Evolutionary conservation across 2,329 filamentous ascomycete species (phyloP).

Genomic region (Onygena corvina): DNA sequence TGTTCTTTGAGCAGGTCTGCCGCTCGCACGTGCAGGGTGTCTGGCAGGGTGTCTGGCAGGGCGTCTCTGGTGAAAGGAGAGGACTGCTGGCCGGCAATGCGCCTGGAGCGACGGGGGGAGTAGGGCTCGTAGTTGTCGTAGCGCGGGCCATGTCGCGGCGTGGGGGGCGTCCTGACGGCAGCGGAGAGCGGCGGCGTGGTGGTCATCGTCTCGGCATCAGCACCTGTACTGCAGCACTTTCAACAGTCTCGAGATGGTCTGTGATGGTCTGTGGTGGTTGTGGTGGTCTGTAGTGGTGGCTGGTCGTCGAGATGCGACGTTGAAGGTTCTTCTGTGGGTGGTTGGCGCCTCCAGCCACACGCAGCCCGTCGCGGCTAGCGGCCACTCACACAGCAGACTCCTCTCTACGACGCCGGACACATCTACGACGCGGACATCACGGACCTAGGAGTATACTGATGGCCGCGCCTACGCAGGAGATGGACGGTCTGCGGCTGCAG

Average conservation of each 20-base stretch:
- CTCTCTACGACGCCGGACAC: no score
- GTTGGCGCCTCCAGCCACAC: no score
- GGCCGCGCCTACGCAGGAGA: conserved; percentile 11
- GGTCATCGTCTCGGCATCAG: conserved; percentile 18
- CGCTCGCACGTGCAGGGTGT: conserved; percentile 17
- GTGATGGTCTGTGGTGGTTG: no score
- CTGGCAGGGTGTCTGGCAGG: conserved; percentile 7
- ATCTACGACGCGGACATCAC: no score
- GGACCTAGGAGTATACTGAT: conserved; percentile 8
- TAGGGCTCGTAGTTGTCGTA: conserved; percentile 34
- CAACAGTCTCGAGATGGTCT: no score
- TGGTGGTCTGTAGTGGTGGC: no score
- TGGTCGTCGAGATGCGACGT: no score
- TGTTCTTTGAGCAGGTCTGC: conserved; percentile 10
- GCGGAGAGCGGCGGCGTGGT: conserved; percentile 33
- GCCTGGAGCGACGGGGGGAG: conserved; percentile 30
- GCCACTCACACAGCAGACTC: no score
- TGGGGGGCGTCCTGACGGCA: conserved; percentile 31
- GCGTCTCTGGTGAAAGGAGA: no score
- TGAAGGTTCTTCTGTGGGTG: no score
- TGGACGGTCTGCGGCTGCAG: conserved; percentile 14
- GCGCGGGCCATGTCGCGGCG: conserved; percentile 36
- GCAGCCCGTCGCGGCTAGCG: no score
- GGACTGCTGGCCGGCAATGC: conserved; percentile 29
- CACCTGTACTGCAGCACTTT: no score